Evolutionary conservation across 345 rosid species (phyloP).

Genomic region (Anacardium occidentale): DNA sequence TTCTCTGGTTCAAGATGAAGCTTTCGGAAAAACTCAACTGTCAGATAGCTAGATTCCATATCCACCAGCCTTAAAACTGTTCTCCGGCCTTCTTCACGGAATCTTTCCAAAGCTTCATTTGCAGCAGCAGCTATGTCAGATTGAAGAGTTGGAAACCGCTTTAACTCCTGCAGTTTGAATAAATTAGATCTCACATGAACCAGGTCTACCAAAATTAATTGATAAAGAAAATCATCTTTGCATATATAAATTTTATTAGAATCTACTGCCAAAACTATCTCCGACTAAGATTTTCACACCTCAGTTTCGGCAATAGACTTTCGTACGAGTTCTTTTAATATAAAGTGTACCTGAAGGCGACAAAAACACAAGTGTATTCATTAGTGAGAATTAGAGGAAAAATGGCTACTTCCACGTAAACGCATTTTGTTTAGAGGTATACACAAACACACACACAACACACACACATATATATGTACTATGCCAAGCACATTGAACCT

Average conservation of each 20-base stretch:
- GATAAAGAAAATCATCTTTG: not conserved
- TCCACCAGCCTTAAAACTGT: slow-evolving; percentile 87
- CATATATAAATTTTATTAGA: not conserved
- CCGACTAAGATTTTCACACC: slow-evolving; percentile 45
- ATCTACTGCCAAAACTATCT: slow-evolving; percentile 2
- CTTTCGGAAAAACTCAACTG: slow-evolving; percentile 96
- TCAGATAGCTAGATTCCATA: slow-evolving; percentile 96
- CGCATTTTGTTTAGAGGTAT: too few species aligned
- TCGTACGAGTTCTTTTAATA: slow-evolving; percentile 94
- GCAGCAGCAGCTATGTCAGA: slow-evolving; percentile 93
- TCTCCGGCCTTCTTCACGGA: slow-evolving; percentile 89
- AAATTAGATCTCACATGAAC: slow-evolving; percentile 11
- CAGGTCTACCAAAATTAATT: not conserved
- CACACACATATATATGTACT: too few species aligned
- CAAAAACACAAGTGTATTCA: slow-evolving; percentile 5
- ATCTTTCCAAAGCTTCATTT: slow-evolving; percentile 85
- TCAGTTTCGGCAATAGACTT: slow-evolving; percentile 89
- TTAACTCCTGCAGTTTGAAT: slow-evolving; percentile 63
- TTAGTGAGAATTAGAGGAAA: not conserved
- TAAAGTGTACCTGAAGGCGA: slow-evolving; percentile 72
- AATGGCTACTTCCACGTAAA: too few species aligned
- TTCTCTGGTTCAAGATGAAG: slow-evolving; percentile 86
- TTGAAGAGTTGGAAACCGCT: slow-evolving; percentile 87
- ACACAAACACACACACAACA: too few species aligned
- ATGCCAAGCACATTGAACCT: not conserved